These are phyloP conservation scores for Venturia carpophila DNA, from an alignment of 2,329 filamentous ascomycete genomes.

Conservation along the genomic window DNA sequence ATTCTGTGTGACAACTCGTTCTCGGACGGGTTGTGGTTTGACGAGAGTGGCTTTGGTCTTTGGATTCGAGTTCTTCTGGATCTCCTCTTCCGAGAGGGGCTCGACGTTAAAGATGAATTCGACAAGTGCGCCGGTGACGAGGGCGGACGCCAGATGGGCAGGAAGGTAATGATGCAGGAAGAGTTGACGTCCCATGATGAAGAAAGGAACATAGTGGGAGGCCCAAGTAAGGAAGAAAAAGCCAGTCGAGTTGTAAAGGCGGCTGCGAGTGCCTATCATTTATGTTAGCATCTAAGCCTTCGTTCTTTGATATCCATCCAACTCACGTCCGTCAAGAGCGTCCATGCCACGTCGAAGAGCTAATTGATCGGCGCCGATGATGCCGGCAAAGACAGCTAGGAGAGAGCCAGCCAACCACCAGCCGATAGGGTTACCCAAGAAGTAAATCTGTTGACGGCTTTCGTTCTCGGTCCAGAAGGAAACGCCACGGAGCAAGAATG, in stretches of 20 bases:
- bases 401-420: conserved; percentile 96
- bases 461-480: conserved; percentile 99
- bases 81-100: conserved; percentile 49
- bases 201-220: conserved; percentile 96
- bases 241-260: conserved; percentile 94
- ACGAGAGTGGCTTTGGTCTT: conserved; percentile 29
- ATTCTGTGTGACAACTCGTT: conserved; percentile 73
- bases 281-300: conserved; percentile 6
- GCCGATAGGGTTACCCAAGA: conserved; percentile 90
- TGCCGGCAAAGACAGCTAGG: conserved; percentile 85
- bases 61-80: conserved; percentile 26
- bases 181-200: conserved; percentile 93
- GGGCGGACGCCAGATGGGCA: conserved; percentile 79
- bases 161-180: conserved; percentile 98
- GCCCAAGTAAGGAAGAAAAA: conserved; percentile 99
- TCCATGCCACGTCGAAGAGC: conserved; percentile 89
- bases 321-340: conserved; percentile 86
- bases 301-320: neutral
- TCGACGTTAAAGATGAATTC: conserved; percentile 96
- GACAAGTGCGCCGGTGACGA: conserved; percentile 83
- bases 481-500: conserved; percentile 91
- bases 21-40: conserved; percentile 60
- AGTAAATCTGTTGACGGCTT: conserved; percentile 95
- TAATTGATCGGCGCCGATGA: conserved; percentile 85
- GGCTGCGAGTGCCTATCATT: conserved; percentile 69